Percentiles rank a stretch among this genome's conserved stretches.
Evolutionary conservation across 2,329 filamentous ascomycete genomes (phyloP).

Genomic region (Aspergillus fumigatus): DNA sequence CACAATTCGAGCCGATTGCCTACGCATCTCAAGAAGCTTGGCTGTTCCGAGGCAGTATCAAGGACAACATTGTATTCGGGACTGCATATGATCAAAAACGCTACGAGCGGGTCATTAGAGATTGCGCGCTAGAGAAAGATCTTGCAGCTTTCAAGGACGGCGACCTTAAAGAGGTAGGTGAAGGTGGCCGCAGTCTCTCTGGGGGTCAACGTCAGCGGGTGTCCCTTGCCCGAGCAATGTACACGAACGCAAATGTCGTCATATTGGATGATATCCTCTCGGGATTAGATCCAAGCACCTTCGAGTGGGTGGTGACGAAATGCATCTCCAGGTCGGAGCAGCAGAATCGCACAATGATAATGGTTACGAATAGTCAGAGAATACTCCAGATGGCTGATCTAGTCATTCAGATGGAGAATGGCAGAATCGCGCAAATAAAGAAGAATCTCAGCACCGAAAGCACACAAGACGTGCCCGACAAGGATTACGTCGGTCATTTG

Average conservation of each 20-base stretch:
- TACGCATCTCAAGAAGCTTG: constrained; percentile 58
- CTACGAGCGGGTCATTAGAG: constrained; percentile 57
- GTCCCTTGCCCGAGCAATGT: constrained; percentile 53
- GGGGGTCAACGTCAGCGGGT: constrained; percentile 61
- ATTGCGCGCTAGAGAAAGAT: constrained; percentile 54
- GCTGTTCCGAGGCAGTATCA: constrained; percentile 61
- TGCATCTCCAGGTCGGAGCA: constrained; percentile 7
- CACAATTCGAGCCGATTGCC: constrained; percentile 8
- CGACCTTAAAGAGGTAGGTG: constrained; percentile 56
- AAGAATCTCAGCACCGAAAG: not conserved
- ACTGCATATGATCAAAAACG: constrained; percentile 48
- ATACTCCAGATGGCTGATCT: constrained; percentile 5
- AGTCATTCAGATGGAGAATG: constrained; percentile 5
- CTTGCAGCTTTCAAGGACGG: constrained; percentile 51
- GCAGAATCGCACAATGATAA: constrained; percentile 4
- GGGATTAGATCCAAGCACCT: constrained; percentile 7
- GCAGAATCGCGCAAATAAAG: not conserved
- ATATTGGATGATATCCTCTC: constrained; percentile 48
- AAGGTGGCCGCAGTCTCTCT: constrained; percentile 58
- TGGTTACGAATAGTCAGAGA: constrained; percentile 6
- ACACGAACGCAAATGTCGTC: constrained; percentile 51
- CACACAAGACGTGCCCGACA: too few species aligned
- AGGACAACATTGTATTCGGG: constrained; percentile 62
- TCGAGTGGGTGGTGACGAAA: constrained; percentile 3
- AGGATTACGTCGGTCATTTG: not conserved